Evolutionary conservation across 2,329 filamentous ascomycete genomes (phyloP), one percentile per base, ranked within the genome.

Genomic region (Gaeumannomyces tritici): DNA sequence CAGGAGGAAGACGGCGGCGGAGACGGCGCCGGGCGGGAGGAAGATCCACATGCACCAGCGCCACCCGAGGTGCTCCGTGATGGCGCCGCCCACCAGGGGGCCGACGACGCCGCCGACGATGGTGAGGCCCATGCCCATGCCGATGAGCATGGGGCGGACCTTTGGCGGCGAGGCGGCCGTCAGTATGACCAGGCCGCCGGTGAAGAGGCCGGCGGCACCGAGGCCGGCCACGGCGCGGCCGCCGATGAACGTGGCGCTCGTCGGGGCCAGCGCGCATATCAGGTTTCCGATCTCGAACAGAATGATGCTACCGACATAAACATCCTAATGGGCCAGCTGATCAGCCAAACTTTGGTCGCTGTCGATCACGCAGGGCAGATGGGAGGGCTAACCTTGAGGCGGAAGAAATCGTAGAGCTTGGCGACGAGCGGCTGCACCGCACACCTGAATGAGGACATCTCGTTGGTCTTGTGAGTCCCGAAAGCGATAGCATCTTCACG

Each of bases 221-320:
- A 79, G 65, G 0, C 83, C 84, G 0, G 83, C 80, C 3, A 86
- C 70, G 3, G 80, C 79, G 5, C 83, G 77, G 1, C 83, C 82
- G 11, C 80, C 68, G 61, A 86, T 86, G 61, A 86, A 76, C 73
- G 81, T 81, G 0, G 71, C 66, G 0, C 80, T 82, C 12, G 74
- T 79, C 0, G 68, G 72, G 0, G 83, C 78, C 60, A 76, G 65
- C 62, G 72, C 83, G 64, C 83, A 86, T n/a, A 87, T 69, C 4
- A 82, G 66, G 0, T 80, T 83, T 2, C 84, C 84, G 0, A 84
- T 27, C 67, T 85, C 82, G 64, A 87, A 86, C 55, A 84, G 62
- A 47, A 71, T 66, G 31, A 86, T n/a, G n/a, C n/a, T n/a, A n/a
- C n/a, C n/a, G n/a, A n/a, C n/a, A n/a, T n/a, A n/a, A n/a, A n/a